phyloP scores from a whole-genome alignment of 2,329 filamentous ascomycete species.

The Pseudocercospora eumusae region DNA sequence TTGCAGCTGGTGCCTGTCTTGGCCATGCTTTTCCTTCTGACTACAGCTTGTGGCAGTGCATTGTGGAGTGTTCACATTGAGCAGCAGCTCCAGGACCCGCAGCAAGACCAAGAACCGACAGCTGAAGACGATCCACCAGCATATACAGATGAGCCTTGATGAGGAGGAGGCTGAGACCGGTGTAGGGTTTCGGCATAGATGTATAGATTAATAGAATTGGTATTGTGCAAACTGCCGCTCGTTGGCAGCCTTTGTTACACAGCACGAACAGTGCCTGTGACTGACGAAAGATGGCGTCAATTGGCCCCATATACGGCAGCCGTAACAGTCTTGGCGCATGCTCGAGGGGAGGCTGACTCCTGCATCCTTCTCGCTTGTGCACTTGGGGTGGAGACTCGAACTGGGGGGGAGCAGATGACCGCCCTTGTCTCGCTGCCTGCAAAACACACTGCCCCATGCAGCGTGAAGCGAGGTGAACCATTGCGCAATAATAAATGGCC shows the following conservation, averaged over 20 bases:
- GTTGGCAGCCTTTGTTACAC: background rate
- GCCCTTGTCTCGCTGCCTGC: slow-evolving; percentile 1
- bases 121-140: slow-evolving; percentile 32
- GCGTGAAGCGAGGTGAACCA: background rate
- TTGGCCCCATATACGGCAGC: background rate
- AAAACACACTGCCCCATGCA: slow-evolving; percentile 4
- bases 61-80: slow-evolving; percentile 84
- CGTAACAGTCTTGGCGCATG: slow-evolving; percentile 6
- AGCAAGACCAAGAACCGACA: slow-evolving; percentile 15
- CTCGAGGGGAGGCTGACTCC: slow-evolving; percentile 7
- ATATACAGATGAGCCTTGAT: slow-evolving; percentile 38
- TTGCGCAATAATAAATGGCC: slow-evolving; percentile 5
- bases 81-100: slow-evolving; percentile 44
- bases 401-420: slow-evolving; percentile 8
- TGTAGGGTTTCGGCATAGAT: background rate
- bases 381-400: slow-evolving; percentile 4
- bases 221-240: background rate
- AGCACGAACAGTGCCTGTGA: background rate
- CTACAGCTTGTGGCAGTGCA: slow-evolving; percentile 79
- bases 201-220: background rate
- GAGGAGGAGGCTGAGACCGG: background rate
- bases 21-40: slow-evolving; percentile 93
- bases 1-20: slow-evolving; percentile 85
- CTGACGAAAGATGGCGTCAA: background rate
- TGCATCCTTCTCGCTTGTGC: slow-evolving; percentile 7